Percentiles rank a stretch among this genome's conserved stretches.
Conservation (phyloP, 225 moss, liverwort and hornwort genomes). For the Asterella californica region DNA sequence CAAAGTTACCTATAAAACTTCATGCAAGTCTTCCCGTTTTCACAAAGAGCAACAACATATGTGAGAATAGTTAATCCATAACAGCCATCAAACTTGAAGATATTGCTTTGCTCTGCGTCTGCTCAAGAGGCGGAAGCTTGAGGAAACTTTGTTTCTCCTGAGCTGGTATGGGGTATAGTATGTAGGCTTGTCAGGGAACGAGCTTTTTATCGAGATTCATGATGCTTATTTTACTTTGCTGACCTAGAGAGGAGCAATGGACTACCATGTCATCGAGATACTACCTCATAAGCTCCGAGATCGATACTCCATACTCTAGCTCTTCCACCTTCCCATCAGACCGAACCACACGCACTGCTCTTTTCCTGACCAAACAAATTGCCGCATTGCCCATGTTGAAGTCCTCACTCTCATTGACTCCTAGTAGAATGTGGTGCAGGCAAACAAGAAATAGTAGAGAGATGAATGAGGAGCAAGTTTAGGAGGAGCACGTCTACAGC, state of each 20-base stretch:
- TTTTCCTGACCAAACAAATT: conserved; percentile 28
- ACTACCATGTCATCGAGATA: conserved; percentile 31
- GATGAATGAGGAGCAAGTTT: background rate
- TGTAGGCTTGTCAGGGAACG: conserved; percentile 23
- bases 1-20: no score
- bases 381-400: conserved; percentile 31
- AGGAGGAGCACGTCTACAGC: background rate
- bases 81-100: no score
- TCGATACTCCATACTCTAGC: conserved; percentile 14
- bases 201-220: conserved; percentile 21
- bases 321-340: conserved; percentile 33
- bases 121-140: background rate
- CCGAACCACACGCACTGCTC: conserved; percentile 24
- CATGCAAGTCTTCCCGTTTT: no score
- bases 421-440: no score
- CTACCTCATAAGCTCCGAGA: conserved; percentile 24
- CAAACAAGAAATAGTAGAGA: background rate
- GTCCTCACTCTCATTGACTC: background rate
- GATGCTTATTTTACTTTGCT: conserved; percentile 12
- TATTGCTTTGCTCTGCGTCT: background rate
- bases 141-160: conserved; percentile 20
- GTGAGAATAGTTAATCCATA: no score
- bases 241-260: conserved; percentile 17
- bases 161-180: conserved; percentile 32
- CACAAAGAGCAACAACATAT: no score